Conservation (phyloP, 805 yeast species). For the Candida rishiriensis region DNA sequence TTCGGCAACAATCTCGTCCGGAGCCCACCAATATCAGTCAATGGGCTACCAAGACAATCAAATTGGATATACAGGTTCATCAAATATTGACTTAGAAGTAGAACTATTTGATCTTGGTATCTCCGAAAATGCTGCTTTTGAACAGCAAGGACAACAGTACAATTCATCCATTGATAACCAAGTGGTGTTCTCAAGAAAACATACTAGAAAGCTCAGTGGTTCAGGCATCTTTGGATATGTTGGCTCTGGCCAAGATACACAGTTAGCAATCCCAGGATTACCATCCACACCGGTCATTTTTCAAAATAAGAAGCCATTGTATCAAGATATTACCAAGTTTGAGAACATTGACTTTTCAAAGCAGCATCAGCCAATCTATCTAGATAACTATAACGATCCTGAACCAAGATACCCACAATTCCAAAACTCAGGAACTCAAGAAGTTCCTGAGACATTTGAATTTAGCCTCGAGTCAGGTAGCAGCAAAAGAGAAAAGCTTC, state of each 20-base stretch:
- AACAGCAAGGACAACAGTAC: conserved; percentile 2
- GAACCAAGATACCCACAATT: too few relatives aligned
- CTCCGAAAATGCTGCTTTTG: conserved; percentile 27
- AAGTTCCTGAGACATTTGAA: neutral
- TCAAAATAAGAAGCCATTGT: conserved; percentile 26
- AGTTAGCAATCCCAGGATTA: conserved; percentile 55
- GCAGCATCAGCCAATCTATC: conserved; percentile 6
- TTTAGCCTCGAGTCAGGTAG: neutral
- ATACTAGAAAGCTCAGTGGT: conserved; percentile 65
- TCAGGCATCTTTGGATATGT: conserved; percentile 76
- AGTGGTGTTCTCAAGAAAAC: conserved; percentile 28
- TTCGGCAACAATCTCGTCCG: conserved; percentile 18
- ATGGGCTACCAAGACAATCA: neutral
- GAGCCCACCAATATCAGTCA: conserved; percentile 1
- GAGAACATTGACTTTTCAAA: conserved; percentile 22
- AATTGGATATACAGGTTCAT: conserved; percentile 1
- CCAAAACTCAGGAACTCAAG: neutral
- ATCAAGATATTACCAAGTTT: conserved; percentile 34
- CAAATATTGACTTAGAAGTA: conserved; percentile 26
- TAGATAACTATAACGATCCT: neutral
- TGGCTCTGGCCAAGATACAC: conserved; percentile 49
- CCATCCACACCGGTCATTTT: conserved; percentile 21
- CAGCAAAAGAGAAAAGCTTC: neutral
- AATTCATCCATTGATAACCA: neutral
- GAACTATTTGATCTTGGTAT: conserved; percentile 29